A percentile compares a stretch with the other conserved stretches of the same genome.
phyloP scores from a whole-genome alignment of 1,139 yeast species.

The Debaryomyces coudertii region DNA sequence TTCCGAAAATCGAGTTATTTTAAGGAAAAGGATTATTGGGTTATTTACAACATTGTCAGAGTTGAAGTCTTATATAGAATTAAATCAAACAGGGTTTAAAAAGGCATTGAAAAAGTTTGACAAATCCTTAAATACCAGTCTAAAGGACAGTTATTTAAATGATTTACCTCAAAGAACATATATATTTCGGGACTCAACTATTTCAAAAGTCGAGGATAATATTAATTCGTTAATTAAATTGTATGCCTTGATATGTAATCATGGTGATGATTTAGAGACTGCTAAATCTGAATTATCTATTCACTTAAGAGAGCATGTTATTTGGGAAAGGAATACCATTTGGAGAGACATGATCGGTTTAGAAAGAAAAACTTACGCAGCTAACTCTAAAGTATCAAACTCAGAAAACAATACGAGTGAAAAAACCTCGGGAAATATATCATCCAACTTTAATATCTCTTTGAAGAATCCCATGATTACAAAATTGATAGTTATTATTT shows the following conservation, averaged over 20 bases:
- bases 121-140: slow-evolving; percentile 53
- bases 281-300: slow-evolving; percentile 57
- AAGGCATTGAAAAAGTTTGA: slow-evolving; percentile 74
- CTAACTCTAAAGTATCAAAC: slow-evolving; percentile 27
- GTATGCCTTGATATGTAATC: slow-evolving; percentile 49
- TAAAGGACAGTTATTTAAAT: slow-evolving; percentile 42
- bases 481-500: slow-evolving; percentile 48
- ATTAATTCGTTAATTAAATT: slow-evolving; percentile 38
- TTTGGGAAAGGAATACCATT: slow-evolving; percentile 74
- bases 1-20: slow-evolving; percentile 51
- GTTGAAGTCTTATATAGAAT: slow-evolving; percentile 65
- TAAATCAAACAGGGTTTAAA: slow-evolving; percentile 67
- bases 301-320: slow-evolving; percentile 69
- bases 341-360: slow-evolving; percentile 86
- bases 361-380: slow-evolving; percentile 64
- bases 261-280: slow-evolving; percentile 42
- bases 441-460: slow-evolving; percentile 39
- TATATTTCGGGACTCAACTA: slow-evolving; percentile 43
- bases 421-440: slow-evolving; percentile 16
- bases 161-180: slow-evolving; percentile 36
- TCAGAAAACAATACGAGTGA: slow-evolving; percentile 17
- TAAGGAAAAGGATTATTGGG: slow-evolving; percentile 59
- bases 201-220: slow-evolving; percentile 47
- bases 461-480: slow-evolving; percentile 45
- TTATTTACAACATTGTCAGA: slow-evolving; percentile 64